Evolutionary conservation across 75 land plant genomes (phyloP).

Genomic region (Pinus tabuliformis): DNA sequence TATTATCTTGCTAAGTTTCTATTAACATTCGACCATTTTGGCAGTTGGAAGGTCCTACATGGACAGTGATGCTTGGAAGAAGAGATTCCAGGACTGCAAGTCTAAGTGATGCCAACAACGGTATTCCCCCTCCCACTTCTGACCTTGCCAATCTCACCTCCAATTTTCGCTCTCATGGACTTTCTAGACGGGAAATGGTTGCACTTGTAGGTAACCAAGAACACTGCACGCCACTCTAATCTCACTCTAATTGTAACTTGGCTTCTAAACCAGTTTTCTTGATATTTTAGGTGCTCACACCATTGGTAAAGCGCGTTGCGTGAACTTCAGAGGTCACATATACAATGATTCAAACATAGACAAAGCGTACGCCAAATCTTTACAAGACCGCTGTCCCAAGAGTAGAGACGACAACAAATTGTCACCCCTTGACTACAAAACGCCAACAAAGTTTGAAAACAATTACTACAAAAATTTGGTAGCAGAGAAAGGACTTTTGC

Average conservation of each 20-base stretch:
- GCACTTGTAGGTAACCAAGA: too few relatives aligned
- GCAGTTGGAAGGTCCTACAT: constrained; percentile 14
- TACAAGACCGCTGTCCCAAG: constrained; percentile 15
- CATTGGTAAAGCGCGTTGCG: neutral
- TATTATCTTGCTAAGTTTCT: too few relatives aligned
- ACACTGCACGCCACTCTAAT: too few relatives aligned
- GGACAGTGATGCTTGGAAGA: constrained; percentile 22
- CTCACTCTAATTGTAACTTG: too few relatives aligned
- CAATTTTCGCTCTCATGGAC: neutral
- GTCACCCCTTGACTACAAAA: constrained; percentile 39
- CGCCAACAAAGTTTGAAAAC: constrained; percentile 42
- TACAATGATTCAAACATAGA: constrained; percentile 19
- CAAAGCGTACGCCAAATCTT: neutral
- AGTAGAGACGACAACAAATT: constrained; percentile 24
- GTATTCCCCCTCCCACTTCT: constrained; percentile 23
- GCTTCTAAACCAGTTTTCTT: too few relatives aligned
- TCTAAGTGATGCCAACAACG: constrained; percentile 8
- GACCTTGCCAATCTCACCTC: constrained; percentile 17
- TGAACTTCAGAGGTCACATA: neutral
- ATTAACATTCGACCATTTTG: too few relatives aligned
- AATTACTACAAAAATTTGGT: constrained; percentile 46
- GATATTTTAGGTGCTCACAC: neutral
- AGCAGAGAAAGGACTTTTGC: constrained; percentile 34
- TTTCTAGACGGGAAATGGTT: too few relatives aligned
- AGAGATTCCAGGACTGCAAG: constrained; percentile 21